phyloP scores from a whole-genome alignment of 345 rosid species.

The Pugionium cornutum region DNA sequence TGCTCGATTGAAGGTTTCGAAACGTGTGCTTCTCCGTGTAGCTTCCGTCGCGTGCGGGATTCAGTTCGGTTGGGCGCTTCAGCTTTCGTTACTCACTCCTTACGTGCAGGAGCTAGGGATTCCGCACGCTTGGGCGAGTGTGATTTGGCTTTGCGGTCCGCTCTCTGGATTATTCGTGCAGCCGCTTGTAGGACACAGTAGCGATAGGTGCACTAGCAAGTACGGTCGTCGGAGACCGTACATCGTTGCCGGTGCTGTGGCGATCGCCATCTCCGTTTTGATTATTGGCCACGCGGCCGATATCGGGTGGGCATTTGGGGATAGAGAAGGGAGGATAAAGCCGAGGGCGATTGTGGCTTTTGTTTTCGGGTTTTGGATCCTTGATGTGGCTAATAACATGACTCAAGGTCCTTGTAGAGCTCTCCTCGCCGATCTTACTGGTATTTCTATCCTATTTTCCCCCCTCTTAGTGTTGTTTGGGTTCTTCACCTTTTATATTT shows the following conservation, averaged over 20 bases:
- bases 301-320: constrained; percentile 86
- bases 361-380: constrained; percentile 90
- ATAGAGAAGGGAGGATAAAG: constrained; percentile 46
- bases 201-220: constrained; percentile 80
- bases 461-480: neutral
- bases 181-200: constrained; percentile 87
- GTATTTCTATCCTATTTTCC: constrained; percentile 35
- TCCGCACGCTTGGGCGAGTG: constrained; percentile 94
- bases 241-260: constrained; percentile 59
- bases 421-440: constrained; percentile 93
- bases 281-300: constrained; percentile 84
- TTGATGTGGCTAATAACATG: constrained; percentile 87
- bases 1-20: constrained; percentile 46
- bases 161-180: constrained; percentile 89
- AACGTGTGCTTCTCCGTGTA: constrained; percentile 73
- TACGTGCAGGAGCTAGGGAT: constrained; percentile 98
- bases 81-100: constrained; percentile 90
- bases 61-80: constrained; percentile 98
- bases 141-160: constrained; percentile 97
- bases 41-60: constrained; percentile 93
- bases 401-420: constrained; percentile 98
- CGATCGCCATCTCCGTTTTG: constrained; percentile 64
- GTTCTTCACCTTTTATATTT: neutral
- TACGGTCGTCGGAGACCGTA: constrained; percentile 95
- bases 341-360: constrained; percentile 79